Evolutionary conservation across 202 grass and related monocot species (phyloP), one percentile per base, ranked within the genome.

Genomic region (Panicum virgatum): DNA sequence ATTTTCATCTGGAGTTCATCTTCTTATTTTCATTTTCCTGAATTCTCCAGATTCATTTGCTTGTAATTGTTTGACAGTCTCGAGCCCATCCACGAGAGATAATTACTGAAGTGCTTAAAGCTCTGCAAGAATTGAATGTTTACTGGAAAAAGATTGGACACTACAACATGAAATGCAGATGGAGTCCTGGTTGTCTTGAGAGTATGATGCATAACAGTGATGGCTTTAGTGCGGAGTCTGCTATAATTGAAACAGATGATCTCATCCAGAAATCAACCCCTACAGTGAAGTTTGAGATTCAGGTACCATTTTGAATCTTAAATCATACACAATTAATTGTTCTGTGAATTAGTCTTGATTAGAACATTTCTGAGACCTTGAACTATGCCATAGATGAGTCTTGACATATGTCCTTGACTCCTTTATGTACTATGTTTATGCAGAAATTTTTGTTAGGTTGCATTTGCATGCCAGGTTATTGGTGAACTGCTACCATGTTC

Each of bases 121-220:
- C 96, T 25, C 78, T 99, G 75, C 93, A 94, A 96, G 96, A 99
- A 73, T 73, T 99, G 60, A 91, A 96, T 84, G 96, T 99, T 75
- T 94, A 44, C 81, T 99, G 96, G 96, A 99, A 99, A 76, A 99
- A 99, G 91, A 94, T 99, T 83, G 96, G 96, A 12, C 93, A 94
- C 70, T 99, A 99, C 82, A 99, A 99, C 80, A 99, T 99, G 96
- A 99, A 99, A 79, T 99, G 96, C 66, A 88, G 93, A 84, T 99
- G 93, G 91, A 89, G 67, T 82, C 90, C 82, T 63, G 51, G 73
- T 58, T 84, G 68, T 61, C 70, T 89, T 8, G 90, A 95, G 57
- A 91, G 59, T 68, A 91, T 95, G 89, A 88, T 89, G 64, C 89
- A 88, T 82, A 72, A 79, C 69, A 93, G 83, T 40, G 80, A 93